Evolutionary conservation across 1,139 yeast genomes (phyloP).

Genomic region (Pichia sp.): DNA sequence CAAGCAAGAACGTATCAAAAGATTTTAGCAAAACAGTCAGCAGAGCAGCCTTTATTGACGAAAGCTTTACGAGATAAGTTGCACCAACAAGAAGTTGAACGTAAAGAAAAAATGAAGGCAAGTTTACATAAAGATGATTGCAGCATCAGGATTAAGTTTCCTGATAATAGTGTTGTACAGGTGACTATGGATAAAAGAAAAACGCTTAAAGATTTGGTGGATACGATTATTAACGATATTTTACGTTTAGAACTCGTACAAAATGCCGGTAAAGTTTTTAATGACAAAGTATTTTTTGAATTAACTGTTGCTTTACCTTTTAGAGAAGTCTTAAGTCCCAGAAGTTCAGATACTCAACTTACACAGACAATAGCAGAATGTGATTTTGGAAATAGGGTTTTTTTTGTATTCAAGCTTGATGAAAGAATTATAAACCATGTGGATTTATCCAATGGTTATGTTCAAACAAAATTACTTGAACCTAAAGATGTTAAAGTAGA

Average conservation of each 20-base stretch:
- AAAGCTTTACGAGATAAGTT: constrained; percentile 20
- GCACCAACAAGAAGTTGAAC: constrained; percentile 9
- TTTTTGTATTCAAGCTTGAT: background rate
- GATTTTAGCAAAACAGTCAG: constrained; percentile 20
- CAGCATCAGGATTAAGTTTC: constrained; percentile 24
- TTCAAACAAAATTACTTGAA: too few relatives aligned
- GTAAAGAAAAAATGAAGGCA: constrained; percentile 7
- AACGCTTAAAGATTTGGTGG: constrained; percentile 20
- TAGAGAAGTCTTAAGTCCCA: background rate
- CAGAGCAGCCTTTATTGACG: constrained; percentile 21
- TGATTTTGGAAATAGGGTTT: constrained; percentile 7
- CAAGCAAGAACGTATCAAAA: constrained; percentile 27
- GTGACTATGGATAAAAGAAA: constrained; percentile 18
- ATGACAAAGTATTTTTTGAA: background rate
- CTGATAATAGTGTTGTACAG: constrained; percentile 26
- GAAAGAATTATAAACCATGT: background rate
- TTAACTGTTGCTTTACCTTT: constrained; percentile 4
- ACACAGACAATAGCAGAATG: constrained; percentile 1
- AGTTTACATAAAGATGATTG: constrained; percentile 11
- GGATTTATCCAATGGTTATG: background rate
- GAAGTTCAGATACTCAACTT: background rate
- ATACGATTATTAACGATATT: too few relatives aligned
- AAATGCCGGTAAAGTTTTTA: too few relatives aligned
- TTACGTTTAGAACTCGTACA: background rate
- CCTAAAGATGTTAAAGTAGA: too few relatives aligned